A percentile compares a stretch with the other conserved stretches of the same genome.
Conservation (phyloP, 2,329 filamentous ascomycete species). For the Ceratocystis albifundus region DNA sequence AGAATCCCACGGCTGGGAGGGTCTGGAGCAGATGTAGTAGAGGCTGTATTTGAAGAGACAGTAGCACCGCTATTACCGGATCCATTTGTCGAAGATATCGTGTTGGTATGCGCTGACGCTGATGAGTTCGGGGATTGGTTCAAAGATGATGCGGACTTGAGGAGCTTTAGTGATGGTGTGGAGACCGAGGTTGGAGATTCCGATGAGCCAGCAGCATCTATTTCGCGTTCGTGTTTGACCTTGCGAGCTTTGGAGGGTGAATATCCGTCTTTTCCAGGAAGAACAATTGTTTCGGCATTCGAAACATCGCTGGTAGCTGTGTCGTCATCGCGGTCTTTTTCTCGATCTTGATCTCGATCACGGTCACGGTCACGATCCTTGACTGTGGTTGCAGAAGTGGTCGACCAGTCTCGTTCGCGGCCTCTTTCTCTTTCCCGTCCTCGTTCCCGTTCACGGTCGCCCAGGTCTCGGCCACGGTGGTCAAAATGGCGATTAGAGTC, state of each 20-base stretch:
- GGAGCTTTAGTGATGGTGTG: constrained; percentile 1
- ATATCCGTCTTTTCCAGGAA: constrained; percentile 52
- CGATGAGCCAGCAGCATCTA: constrained; percentile 31
- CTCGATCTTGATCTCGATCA: constrained; percentile 17
- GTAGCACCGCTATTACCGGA: background rate
- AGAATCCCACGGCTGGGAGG: constrained; percentile 8
- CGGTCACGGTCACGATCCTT: constrained; percentile 3
- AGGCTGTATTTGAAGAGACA: constrained; percentile 8
- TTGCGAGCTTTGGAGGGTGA: constrained; percentile 54
- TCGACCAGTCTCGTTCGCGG: background rate
- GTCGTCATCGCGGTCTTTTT: constrained; percentile 31
- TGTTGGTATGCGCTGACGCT: background rate
- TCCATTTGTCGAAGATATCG: background rate
- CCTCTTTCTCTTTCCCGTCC: constrained; percentile 12
- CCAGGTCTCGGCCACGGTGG: constrained; percentile 18
- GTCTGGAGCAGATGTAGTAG: background rate
- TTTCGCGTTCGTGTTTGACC: constrained; percentile 53
- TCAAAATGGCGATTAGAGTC: constrained; percentile 8
- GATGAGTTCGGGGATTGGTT: background rate
- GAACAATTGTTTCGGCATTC: constrained; percentile 60
- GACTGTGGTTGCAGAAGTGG: background rate
- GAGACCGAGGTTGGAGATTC: constrained; percentile 1
- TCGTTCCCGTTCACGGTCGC: constrained; percentile 19
- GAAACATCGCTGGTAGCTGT: constrained; percentile 42
- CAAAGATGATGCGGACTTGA: constrained; percentile 2